phyloP scores from a whole-genome alignment of 2,329 filamentous ascomycete genomes.

The Sporothrix brasiliensis region DNA sequence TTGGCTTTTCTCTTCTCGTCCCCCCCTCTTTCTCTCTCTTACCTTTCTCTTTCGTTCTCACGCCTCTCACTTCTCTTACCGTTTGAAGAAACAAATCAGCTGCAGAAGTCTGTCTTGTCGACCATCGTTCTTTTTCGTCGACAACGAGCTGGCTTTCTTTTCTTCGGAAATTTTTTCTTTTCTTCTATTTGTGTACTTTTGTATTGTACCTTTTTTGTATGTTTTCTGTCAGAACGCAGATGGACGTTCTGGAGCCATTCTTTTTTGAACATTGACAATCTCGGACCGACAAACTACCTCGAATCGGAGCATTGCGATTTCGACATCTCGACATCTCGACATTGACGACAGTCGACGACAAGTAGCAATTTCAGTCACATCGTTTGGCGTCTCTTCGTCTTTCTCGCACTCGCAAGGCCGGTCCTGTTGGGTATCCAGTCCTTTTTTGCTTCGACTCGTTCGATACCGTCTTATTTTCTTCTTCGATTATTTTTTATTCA shows the following conservation, averaged over 20 bases:
- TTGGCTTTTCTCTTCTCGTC: slow-evolving; percentile 32
- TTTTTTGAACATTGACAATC: neutral
- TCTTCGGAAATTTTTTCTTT: neutral
- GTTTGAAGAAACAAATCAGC: slow-evolving; percentile 15
- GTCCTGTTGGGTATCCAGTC: slow-evolving; percentile 31
- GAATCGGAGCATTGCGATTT: slow-evolving; percentile 6
- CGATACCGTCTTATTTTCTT: neutral
- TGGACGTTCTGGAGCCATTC: slow-evolving; percentile 22
- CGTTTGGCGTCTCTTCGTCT: neutral
- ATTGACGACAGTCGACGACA: neutral
- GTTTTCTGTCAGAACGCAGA: slow-evolving; percentile 13
- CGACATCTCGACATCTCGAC: neutral
- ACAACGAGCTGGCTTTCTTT: slow-evolving; percentile 12
- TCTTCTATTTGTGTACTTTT: neutral
- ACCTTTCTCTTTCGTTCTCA: neutral
- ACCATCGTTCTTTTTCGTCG: slow-evolving; percentile 7
- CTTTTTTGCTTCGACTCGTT: slow-evolving; percentile 12
- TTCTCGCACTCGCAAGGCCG: slow-evolving; percentile 30
- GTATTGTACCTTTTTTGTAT: neutral
- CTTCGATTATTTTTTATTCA: neutral
- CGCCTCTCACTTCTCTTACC: neutral
- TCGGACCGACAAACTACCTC: neutral
- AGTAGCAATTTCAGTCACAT: neutral
- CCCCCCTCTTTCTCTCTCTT: neutral
- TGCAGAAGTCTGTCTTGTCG: neutral